These are phyloP conservation scores for Endothia cerciana DNA, from an alignment of 2,329 filamentous ascomycete species.

Conservation along the genomic window DNA sequence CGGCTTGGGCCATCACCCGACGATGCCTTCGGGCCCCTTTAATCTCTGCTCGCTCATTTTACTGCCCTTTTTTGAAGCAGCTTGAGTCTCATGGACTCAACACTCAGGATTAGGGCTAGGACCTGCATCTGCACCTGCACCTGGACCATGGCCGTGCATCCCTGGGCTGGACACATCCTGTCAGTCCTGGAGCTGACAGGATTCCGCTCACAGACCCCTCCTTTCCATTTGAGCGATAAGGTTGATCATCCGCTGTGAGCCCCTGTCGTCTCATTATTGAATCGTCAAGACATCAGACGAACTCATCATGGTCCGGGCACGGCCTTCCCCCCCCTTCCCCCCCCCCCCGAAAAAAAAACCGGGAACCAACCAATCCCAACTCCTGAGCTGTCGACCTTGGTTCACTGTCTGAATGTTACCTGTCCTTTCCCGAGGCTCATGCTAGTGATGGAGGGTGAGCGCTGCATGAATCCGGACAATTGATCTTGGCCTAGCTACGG, in stretches of 20 bases:
- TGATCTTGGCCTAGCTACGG: background rate
- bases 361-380: background rate
- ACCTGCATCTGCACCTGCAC: background rate
- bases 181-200: conserved; percentile 7
- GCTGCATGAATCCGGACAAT: background rate
- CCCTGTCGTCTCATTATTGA: background rate
- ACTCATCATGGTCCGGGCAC: background rate
- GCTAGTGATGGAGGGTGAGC: background rate
- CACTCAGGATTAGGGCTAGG: background rate
- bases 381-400: background rate
- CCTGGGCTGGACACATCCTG: conserved; percentile 1
- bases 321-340: background rate
- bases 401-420: background rate
- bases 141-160: conserved; percentile 2
- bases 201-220: background rate
- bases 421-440: background rate
- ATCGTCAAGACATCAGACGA: conserved; percentile 1
- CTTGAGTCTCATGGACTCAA: conserved; percentile 1
- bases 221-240: background rate
- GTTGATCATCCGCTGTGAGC: background rate
- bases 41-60: background rate
- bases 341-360: background rate
- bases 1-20: background rate
- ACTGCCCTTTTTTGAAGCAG: background rate
- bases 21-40: conserved; percentile 4